Conservation (phyloP, 192 early-diverging fungal genomes). For the Entomortierella beljakovae region DNA sequence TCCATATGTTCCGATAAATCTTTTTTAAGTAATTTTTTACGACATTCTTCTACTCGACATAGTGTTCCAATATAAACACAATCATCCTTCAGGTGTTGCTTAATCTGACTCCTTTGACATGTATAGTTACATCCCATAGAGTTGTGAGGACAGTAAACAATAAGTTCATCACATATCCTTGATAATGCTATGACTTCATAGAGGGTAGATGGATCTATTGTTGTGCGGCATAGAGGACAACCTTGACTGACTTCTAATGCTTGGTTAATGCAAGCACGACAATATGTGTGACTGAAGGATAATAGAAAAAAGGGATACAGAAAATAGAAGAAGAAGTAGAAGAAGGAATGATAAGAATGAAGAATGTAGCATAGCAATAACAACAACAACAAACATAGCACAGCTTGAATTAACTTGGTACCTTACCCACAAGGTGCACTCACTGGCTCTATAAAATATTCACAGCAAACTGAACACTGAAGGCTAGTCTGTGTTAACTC, state of each 20-base stretch:
- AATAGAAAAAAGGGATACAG: not conserved
- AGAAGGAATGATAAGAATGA: too few relatives aligned
- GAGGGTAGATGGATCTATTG: conserved; percentile 53
- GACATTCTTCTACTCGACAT: conserved; percentile 68
- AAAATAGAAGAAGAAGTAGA: not conserved
- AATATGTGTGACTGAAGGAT: conserved; percentile 73
- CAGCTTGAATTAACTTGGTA: not conserved
- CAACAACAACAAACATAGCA: too few relatives aligned
- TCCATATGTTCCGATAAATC: conserved; percentile 66
- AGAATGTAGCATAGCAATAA: too few relatives aligned
- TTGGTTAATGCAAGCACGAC: conserved; percentile 66
- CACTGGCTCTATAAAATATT: conserved; percentile 52
- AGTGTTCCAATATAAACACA: conserved; percentile 63
- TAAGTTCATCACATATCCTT: conserved; percentile 77
- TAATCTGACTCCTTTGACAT: conserved; percentile 69
- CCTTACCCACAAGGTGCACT: conserved; percentile 51
- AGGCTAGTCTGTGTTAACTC: conserved; percentile 48
- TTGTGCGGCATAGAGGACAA: conserved; percentile 73
- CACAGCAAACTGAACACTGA: conserved; percentile 54
- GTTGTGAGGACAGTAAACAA: conserved; percentile 65
- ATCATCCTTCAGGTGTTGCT: conserved; percentile 64
- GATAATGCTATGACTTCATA: conserved; percentile 67
- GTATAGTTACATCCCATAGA: conserved; percentile 65
- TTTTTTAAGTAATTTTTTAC: conserved; percentile 63
- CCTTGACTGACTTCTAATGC: conserved; percentile 56